Percentiles rank a stretch among this genome's conserved stretches.
Evolutionary conservation across 768 basidiomycete genomes (phyloP).

Genomic region (Basidioascus undulatus): DNA sequence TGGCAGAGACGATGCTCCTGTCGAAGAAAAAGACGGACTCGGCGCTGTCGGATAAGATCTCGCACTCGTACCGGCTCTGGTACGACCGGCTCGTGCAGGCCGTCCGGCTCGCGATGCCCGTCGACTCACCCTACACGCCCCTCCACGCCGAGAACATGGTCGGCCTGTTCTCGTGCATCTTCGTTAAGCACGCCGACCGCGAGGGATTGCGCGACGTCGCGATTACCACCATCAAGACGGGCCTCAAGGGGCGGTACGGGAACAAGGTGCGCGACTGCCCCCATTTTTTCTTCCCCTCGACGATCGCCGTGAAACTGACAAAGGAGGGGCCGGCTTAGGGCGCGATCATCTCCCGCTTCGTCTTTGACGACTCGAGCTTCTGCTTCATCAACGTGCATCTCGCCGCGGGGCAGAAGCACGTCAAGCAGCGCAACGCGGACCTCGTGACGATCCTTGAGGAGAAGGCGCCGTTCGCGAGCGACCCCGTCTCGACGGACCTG

Average conservation of each 20-base stretch:
- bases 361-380: slow-evolving; percentile 73
- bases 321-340: too few species aligned
- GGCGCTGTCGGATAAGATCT: slow-evolving; percentile 53
- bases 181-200: slow-evolving; percentile 36
- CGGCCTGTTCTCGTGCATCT: slow-evolving; percentile 55
- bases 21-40: slow-evolving; percentile 38
- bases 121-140: slow-evolving; percentile 50
- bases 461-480: slow-evolving; percentile 32
- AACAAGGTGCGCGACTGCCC: slow-evolving; percentile 54
- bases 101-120: slow-evolving; percentile 47
- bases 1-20: slow-evolving; percentile 50
- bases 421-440: slow-evolving; percentile 64
- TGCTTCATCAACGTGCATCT: slow-evolving; percentile 95
- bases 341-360: slow-evolving; percentile 66
- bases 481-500: slow-evolving; percentile 23
- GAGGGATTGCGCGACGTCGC: slow-evolving; percentile 36
- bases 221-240: slow-evolving; percentile 67
- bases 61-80: slow-evolving; percentile 70
- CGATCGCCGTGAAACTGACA: too few species aligned
- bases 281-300: too few species aligned
- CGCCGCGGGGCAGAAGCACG: slow-evolving; percentile 69
- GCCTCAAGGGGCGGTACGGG: slow-evolving; percentile 77
- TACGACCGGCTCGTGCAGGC: slow-evolving; percentile 50
- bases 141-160: slow-evolving; percentile 72
- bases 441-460: slow-evolving; percentile 69